phyloP scores from a whole-genome alignment of 202 grass and related monocot species.

The Brachypodium distachyon region DNA sequence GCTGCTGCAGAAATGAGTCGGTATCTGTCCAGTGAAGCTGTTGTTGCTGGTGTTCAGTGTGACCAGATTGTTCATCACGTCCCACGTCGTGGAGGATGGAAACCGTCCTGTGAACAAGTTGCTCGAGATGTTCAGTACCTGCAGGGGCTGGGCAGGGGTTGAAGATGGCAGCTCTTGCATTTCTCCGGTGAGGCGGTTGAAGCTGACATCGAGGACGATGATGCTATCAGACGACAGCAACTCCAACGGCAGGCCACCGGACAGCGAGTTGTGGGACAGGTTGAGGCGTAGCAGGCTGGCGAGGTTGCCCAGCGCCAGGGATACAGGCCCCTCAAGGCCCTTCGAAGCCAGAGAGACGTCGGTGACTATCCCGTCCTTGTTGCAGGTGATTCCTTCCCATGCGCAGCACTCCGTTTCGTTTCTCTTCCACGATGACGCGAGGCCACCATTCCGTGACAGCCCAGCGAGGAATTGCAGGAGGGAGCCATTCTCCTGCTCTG shows the following conservation, averaged over 20 bases:
- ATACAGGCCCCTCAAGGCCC: slow-evolving; percentile 18
- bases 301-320: slow-evolving; percentile 23
- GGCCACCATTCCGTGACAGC: not conserved
- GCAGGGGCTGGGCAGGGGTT: not conserved
- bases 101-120: not conserved
- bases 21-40: not conserved
- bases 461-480: slow-evolving; percentile 44
- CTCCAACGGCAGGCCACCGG: slow-evolving; percentile 9
- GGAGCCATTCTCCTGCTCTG: slow-evolving; percentile 33
- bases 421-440: not conserved
- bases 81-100: not conserved
- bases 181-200: not conserved
- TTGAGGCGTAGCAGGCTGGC: not conserved
- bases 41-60: not conserved
- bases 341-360: slow-evolving; percentile 17
- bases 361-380: not conserved
- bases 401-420: slow-evolving; percentile 26
- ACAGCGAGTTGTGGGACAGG: slow-evolving; percentile 10
- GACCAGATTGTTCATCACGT: not conserved
- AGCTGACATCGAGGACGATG: not conserved
- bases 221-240: not conserved
- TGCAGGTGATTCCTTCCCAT: slow-evolving; percentile 37
- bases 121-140: slow-evolving; percentile 2
- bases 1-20: not conserved
- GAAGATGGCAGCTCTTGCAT: not conserved